Conservation (phyloP, 257 asterid genomes). For the Avicennia marina region DNA sequence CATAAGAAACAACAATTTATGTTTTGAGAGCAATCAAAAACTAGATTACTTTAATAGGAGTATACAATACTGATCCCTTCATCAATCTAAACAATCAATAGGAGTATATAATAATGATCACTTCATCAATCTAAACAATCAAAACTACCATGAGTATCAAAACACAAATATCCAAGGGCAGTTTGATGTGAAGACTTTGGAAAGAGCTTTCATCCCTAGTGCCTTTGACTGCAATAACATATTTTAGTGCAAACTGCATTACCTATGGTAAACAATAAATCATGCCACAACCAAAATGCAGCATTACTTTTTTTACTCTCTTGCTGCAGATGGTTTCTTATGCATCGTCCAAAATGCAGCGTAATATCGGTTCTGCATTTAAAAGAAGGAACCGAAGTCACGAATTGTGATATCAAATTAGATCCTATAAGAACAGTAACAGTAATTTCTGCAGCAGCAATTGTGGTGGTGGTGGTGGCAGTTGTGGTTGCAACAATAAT, state of each 20-base stretch:
- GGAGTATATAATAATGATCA: neutral
- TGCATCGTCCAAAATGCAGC: slow-evolving; percentile 95
- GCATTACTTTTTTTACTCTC: neutral
- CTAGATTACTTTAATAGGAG: neutral
- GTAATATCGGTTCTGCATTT: slow-evolving; percentile 63
- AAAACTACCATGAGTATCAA: neutral
- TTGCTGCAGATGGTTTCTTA: slow-evolving; percentile 33
- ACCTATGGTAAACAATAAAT: neutral
- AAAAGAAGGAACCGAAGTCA: too few relatives aligned
- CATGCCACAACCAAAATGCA: neutral
- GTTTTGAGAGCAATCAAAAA: neutral
- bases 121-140: neutral
- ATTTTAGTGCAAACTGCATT: neutral
- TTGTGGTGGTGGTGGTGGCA: too few relatives aligned
- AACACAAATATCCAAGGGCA: slow-evolving; percentile 1
- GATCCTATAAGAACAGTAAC: neutral
- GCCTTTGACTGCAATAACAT: neutral
- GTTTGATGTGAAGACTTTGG: neutral
- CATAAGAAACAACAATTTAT: neutral
- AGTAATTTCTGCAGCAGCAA: too few relatives aligned
- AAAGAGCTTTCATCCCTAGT: neutral
- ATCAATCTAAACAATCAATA: too few relatives aligned
- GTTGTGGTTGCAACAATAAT: too few relatives aligned
- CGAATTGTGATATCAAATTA: neutral
- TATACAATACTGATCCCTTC: too few relatives aligned